Conservation (phyloP, 2,329 filamentous ascomycete species). For the Talaromyces sp. region DNA sequence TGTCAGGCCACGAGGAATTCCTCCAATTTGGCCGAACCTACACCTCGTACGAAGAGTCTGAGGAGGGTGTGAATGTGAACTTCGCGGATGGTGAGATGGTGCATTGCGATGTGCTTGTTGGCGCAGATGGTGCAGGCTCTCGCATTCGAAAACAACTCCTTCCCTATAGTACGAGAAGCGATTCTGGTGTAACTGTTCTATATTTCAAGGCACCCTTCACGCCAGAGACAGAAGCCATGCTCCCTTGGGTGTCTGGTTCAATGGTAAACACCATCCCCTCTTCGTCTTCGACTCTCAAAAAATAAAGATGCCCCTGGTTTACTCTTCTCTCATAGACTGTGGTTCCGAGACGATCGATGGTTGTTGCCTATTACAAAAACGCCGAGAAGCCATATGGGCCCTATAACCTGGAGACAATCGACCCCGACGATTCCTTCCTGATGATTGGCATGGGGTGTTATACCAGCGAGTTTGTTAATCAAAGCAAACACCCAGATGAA, state of each 20-base stretch:
- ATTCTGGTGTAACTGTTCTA: constrained; percentile 33
- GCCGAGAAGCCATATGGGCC: background rate
- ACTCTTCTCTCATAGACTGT: background rate
- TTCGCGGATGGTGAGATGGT: constrained; percentile 30
- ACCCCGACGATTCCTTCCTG: background rate
- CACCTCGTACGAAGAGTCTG: background rate
- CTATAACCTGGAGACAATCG: background rate
- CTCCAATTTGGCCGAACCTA: background rate
- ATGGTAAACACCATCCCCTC: background rate
- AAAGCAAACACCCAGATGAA: background rate
- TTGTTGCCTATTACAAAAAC: background rate
- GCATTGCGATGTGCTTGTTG: constrained; percentile 30
- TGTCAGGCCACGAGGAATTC: background rate
- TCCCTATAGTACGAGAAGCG: constrained; percentile 28
- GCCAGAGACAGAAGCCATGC: constrained; percentile 6
- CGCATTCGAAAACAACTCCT: constrained; percentile 31
- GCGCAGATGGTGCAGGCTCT: constrained; percentile 35
- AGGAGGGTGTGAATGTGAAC: constrained; percentile 17
- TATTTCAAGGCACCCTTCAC: constrained; percentile 35
- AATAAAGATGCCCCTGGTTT: background rate
- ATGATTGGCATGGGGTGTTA: background rate
- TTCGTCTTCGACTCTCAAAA: too few species aligned
- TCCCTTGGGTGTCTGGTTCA: constrained; percentile 4
- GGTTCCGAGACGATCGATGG: background rate
- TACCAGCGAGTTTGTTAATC: background rate